A percentile compares a stretch with the other conserved stretches of the same genome.
phyloP scores from a whole-genome alignment of 2,329 filamentous ascomycete genomes.

The Paraphaeosphaeria sporulosa region DNA sequence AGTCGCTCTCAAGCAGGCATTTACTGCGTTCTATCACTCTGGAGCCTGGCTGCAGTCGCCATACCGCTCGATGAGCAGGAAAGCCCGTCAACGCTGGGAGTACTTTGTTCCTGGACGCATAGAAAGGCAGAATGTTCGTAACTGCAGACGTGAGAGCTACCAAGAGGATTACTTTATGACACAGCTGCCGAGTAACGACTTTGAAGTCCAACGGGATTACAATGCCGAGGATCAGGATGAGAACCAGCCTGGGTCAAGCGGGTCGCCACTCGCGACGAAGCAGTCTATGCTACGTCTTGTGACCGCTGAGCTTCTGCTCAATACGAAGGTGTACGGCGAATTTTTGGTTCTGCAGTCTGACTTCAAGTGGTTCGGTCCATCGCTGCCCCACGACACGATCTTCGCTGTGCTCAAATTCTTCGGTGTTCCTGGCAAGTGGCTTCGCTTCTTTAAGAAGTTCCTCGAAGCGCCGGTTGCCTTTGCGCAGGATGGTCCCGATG shows the following conservation, averaged over 20 bases:
- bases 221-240: slow-evolving; percentile 49
- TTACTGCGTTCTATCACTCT: slow-evolving; percentile 48
- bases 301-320: slow-evolving; percentile 63
- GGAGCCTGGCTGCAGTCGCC: slow-evolving; percentile 53
- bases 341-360: slow-evolving; percentile 65
- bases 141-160: slow-evolving; percentile 50
- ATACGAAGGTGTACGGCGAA: slow-evolving; percentile 56
- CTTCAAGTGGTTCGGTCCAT: slow-evolving; percentile 52
- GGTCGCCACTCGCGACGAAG: slow-evolving; percentile 58
- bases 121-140: slow-evolving; percentile 35
- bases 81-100: slow-evolving; percentile 52
- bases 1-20: slow-evolving; percentile 55
- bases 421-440: slow-evolving; percentile 34
- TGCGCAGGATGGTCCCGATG: slow-evolving; percentile 59
- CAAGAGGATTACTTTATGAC: slow-evolving; percentile 61
- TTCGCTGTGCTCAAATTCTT: slow-evolving; percentile 37
- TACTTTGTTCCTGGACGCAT: slow-evolving; percentile 51
- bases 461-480: slow-evolving; percentile 68
- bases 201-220: slow-evolving; percentile 51
- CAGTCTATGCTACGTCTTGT: slow-evolving; percentile 65
- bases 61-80: slow-evolving; percentile 40
- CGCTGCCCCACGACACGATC: slow-evolving; percentile 36
- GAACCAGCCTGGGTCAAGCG: slow-evolving; percentile 29
- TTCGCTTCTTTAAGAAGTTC: slow-evolving; percentile 39
- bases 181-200: slow-evolving; percentile 57